Conservation (phyloP, 1,284 basidiomycete species). For the Coniophora puteana region DNA sequence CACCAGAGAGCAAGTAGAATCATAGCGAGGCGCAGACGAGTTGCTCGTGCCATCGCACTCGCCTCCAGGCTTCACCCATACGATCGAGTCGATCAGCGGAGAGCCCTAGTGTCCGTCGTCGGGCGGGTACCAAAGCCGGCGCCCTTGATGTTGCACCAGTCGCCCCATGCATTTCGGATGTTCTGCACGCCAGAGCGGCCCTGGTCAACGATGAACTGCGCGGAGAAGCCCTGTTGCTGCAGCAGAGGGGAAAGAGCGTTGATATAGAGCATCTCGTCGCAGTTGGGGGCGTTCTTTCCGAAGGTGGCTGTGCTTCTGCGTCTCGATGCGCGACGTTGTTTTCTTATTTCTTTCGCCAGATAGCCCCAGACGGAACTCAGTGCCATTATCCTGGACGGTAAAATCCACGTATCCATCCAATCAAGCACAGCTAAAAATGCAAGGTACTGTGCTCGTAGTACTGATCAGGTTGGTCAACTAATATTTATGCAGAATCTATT, state of each 20-base stretch:
- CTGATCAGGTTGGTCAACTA: no score
- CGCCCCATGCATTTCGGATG: slow-evolving; percentile 51
- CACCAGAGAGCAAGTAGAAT: slow-evolving; percentile 50
- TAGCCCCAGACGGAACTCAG: no score
- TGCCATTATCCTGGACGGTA: no score
- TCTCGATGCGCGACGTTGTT: no score
- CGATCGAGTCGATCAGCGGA: slow-evolving; percentile 54
- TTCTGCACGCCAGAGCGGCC: slow-evolving; percentile 60
- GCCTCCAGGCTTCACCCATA: slow-evolving; percentile 69
- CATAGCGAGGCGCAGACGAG: slow-evolving; percentile 53
- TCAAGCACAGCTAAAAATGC: no score
- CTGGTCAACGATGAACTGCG: slow-evolving; percentile 64
- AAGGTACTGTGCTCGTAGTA: no score
- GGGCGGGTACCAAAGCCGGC: slow-evolving; percentile 62
- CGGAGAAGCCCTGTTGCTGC: slow-evolving; percentile 44
- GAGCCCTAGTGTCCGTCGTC: slow-evolving; percentile 53
- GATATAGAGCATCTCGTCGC: no score
- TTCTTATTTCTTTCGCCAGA: no score
- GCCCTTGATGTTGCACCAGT: slow-evolving; percentile 59
- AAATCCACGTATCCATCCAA: no score
- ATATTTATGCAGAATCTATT: no score
- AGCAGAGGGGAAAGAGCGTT: slow-evolving; percentile 52
- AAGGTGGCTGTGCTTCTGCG: no score
- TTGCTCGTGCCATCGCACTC: slow-evolving; percentile 65
- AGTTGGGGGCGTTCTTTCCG: no score